A percentile compares a stretch with the other conserved stretches of the same genome.
Conservation (phyloP, 192 early-diverging fungal genomes). For the Backusella tarrabulga region DNA sequence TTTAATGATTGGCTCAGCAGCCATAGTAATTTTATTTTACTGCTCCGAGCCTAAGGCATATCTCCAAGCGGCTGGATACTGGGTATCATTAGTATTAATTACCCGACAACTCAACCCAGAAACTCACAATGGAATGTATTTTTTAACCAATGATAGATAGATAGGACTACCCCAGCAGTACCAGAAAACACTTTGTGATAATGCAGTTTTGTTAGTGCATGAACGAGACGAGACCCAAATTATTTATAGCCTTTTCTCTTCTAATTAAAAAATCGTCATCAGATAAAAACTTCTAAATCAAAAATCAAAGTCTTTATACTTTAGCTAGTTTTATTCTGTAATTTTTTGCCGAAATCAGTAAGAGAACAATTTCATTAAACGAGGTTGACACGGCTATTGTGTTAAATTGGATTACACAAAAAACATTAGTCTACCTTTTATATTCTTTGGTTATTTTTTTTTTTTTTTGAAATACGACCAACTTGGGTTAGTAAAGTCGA, state of each 20-base stretch:
- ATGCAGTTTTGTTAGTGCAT: conserved; percentile 67
- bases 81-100: conserved; percentile 80
- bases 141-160: conserved; percentile 85
- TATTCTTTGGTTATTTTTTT: conserved; percentile 74
- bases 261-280: background rate
- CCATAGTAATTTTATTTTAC: background rate
- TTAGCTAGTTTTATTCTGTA: conserved; percentile 85
- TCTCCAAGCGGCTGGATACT: background rate
- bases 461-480: conserved; percentile 85
- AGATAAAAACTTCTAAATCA: conserved; percentile 34
- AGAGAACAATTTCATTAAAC: conserved; percentile 13
- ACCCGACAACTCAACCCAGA: conserved; percentile 85
- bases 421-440: conserved; percentile 86
- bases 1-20: conserved; percentile 9
- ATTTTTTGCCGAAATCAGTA: conserved; percentile 82
- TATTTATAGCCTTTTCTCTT: background rate
- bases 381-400: background rate
- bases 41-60: background rate
- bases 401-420: conserved; percentile 33
- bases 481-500: conserved; percentile 89
- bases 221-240: background rate
- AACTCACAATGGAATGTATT: conserved; percentile 81
- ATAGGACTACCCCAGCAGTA: conserved; percentile 91
- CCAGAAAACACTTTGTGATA: conserved; percentile 70
- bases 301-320: background rate